phyloP scores from a whole-genome alignment of 2,329 filamentous ascomycete genomes.

The Fusarium cyanostomum region DNA sequence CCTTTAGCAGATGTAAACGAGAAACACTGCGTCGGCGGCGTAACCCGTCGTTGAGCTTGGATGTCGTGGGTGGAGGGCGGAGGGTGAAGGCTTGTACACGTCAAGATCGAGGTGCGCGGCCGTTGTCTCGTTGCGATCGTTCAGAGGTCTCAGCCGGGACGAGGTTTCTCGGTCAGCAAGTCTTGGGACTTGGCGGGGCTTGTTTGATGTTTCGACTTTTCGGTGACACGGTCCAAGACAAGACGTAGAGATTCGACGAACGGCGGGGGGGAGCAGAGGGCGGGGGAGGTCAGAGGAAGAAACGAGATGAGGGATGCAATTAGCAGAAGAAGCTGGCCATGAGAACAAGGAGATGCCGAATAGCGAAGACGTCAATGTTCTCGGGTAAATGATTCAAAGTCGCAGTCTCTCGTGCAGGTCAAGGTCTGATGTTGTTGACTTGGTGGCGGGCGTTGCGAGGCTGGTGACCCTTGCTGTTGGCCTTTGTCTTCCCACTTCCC shows the following conservation, averaged over 20 bases:
- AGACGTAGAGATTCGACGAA: slow-evolving; percentile 16
- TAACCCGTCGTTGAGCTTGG: slow-evolving; percentile 8
- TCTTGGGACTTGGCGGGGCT: not conserved
- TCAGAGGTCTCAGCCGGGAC: not conserved
- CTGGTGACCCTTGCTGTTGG: slow-evolving; percentile 5
- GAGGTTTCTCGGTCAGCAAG: slow-evolving; percentile 16
- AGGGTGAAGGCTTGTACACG: slow-evolving; percentile 6
- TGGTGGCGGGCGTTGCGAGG: slow-evolving; percentile 24
- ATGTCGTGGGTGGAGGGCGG: not conserved
- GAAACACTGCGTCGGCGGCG: slow-evolving; percentile 32
- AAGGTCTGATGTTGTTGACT: slow-evolving; percentile 12
- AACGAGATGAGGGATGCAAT: slow-evolving; percentile 26
- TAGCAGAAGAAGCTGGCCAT: slow-evolving; percentile 1
- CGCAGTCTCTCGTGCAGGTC: not conserved
- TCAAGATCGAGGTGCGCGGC: slow-evolving; percentile 16
- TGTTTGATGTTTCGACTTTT: not conserved
- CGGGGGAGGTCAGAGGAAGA: slow-evolving; percentile 13
- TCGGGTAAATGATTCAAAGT: not conserved
- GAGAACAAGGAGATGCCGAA: slow-evolving; percentile 12
- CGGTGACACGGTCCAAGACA: not conserved
- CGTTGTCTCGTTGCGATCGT: slow-evolving; percentile 16
- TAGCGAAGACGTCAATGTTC: slow-evolving; percentile 2
- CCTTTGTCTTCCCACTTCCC: not conserved
- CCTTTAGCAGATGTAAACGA: slow-evolving; percentile 18
- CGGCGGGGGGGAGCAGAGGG: slow-evolving; percentile 22